Base-by-base conservation (phyloP, 2,329 filamentous ascomycete species). In the Helotiales sp. region DNA sequence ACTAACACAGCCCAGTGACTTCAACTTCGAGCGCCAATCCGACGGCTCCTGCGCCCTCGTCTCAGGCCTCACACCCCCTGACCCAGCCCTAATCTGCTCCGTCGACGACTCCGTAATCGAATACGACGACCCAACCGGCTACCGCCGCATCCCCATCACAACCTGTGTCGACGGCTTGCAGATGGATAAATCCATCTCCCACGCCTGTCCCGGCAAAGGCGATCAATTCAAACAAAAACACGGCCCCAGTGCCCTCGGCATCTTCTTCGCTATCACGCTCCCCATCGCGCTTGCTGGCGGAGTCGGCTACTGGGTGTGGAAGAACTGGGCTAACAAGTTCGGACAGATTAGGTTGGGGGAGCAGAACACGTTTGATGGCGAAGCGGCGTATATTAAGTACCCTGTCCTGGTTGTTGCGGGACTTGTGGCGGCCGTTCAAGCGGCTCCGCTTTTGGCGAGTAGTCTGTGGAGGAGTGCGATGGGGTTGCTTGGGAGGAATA, bases 271-370 rank as follows among this genome's bases (percentile, higher is more conserved):
- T 51, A 85, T 98, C 53, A 74, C 91, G 8, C 76, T 93, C 4
- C 92, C 93, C 0, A 81, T 98, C 58, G 80, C 75, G 1, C 76
- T 86, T 0, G 93, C 95, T 1, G 82, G 77, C 1, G 87, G 79
- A 4, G 80, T 88, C 13, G 95, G 95, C 36, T 97, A 90, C 79
- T 97, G 86, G 74, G 87, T 93, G 19, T 96, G 87, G 79, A 83
- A 79, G 59, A 90, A 90, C 74, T 97, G 91, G 90, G 87, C 86
- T 66, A 86, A 86, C 73, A 96, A 96, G 71, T 96, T 98, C 71
- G 95, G 95, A 10, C 88, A 93, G 71, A 93, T 99, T 71, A 84
- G 91, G 22, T 84, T 99, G 13, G 95, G 95, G 55, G 95, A 97
- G 68, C 75, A n/a, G n/a, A n/a, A n/a, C n/a, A n/a, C n/a, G 73